Evolutionary conservation across 768 basidiomycete genomes (phyloP).

Genomic region (Boletus vermiculosoides): DNA sequence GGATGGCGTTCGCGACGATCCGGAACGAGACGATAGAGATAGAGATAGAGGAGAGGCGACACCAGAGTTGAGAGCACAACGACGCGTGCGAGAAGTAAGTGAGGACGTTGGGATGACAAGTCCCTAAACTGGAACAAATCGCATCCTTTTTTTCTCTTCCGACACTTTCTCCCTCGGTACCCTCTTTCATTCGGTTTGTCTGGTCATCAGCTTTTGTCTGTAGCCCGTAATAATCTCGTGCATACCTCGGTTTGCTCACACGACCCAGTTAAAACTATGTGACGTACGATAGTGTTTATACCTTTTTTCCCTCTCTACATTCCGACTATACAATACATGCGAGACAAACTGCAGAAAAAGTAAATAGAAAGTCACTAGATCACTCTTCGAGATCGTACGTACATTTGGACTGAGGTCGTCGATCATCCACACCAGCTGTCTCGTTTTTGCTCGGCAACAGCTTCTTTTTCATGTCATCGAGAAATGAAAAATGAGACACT

Average conservation of each 20-base stretch:
- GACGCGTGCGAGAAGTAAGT: constrained; percentile 29
- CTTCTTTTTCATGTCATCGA: too few species aligned
- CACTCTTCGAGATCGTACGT: neutral
- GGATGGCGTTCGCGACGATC: constrained; percentile 10
- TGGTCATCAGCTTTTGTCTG: constrained; percentile 11
- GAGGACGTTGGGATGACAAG: constrained; percentile 33
- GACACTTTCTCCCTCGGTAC: neutral
- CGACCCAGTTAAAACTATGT: constrained; percentile 13
- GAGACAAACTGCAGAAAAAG: neutral
- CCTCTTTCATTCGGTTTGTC: constrained; percentile 12
- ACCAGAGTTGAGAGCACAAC: constrained; percentile 33
- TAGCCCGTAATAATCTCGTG: constrained; percentile 24
- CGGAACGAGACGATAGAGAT: constrained; percentile 22
- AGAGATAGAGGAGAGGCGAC: constrained; percentile 33
- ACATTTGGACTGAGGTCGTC: too few species aligned
- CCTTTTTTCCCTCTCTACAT: constrained; percentile 13
- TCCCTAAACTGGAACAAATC: constrained; percentile 19
- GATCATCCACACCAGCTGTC: too few species aligned
- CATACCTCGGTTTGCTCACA: constrained; percentile 26
- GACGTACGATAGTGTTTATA: constrained; percentile 33
- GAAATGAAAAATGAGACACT: too few species aligned
- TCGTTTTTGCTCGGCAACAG: too few species aligned
- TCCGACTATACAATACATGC: neutral
- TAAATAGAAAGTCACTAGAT: constrained; percentile 14
- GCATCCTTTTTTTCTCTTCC: neutral